These are phyloP conservation scores for Pinus tabuliformis DNA, from an alignment of 75 land plant genomes.

Conservation along the genomic window DNA sequence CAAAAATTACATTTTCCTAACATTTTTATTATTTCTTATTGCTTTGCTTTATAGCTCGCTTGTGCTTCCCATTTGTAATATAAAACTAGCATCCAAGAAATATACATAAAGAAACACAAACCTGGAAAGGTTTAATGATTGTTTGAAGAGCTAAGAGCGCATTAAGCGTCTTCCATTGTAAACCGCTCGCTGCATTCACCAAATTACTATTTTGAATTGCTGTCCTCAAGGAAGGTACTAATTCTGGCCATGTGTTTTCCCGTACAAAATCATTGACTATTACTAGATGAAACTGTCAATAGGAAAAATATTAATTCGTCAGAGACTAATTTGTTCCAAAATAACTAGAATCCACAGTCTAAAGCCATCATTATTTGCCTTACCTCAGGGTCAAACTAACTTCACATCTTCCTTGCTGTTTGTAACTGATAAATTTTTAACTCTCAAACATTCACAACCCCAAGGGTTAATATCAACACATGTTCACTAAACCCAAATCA, in stretches of 20 bases:
- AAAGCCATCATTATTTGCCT: not conserved
- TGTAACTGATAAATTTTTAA: not conserved
- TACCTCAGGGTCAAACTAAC: not conserved
- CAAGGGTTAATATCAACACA: not conserved
- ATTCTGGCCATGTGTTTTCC: conserved; percentile 80
- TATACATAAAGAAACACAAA: conserved; percentile 11
- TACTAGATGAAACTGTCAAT: conserved; percentile 58
- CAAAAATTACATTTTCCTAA: not conserved
- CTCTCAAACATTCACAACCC: not conserved
- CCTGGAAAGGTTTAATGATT: conserved; percentile 78
- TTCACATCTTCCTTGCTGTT: not conserved
- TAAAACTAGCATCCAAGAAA: not conserved
- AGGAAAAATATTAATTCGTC: conserved; percentile 6
- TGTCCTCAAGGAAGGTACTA: conserved; percentile 58
- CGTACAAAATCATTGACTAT: conserved; percentile 62
- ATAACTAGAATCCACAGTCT: not conserved
- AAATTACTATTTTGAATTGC: conserved; percentile 67
- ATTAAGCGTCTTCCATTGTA: conserved; percentile 55
- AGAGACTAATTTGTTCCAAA: not conserved
- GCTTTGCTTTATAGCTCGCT: not conserved
- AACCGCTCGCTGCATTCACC: conserved; percentile 23
- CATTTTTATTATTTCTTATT: not conserved
- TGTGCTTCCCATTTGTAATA: not conserved
- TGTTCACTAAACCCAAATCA: not conserved
- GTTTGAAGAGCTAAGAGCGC: conserved; percentile 66